phyloP scores from a whole-genome alignment of 1,139 yeast species.

The Hyphopichia wangnamkhiaoensis region DNA sequence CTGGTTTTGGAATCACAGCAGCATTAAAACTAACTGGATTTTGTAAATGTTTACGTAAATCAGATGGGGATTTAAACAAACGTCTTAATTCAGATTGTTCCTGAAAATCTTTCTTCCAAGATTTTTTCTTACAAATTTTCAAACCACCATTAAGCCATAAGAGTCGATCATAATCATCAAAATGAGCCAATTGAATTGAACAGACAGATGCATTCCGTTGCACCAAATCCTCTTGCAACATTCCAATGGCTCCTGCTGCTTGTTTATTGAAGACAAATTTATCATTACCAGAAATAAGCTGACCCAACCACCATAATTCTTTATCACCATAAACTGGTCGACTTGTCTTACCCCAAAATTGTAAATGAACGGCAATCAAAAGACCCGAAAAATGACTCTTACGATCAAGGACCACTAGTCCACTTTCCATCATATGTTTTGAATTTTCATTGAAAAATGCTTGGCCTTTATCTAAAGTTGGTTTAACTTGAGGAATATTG shows the following conservation, averaged over 20 bases:
- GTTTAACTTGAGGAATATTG: slow-evolving; percentile 1
- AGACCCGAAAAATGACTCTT: slow-evolving; percentile 32
- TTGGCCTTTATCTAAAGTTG: background rate
- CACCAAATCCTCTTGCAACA: slow-evolving; percentile 7
- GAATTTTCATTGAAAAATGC: slow-evolving; percentile 15
- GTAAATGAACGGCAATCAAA: slow-evolving; percentile 32
- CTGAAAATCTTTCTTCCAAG: slow-evolving; percentile 8
- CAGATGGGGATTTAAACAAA: slow-evolving; percentile 8
- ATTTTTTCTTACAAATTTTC: slow-evolving; percentile 8
- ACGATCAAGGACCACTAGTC: slow-evolving; percentile 38
- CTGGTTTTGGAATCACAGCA: slow-evolving; percentile 18
- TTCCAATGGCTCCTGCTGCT: slow-evolving; percentile 39
- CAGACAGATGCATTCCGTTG: slow-evolving; percentile 11
- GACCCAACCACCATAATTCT: slow-evolving; percentile 46
- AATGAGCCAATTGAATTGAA: slow-evolving; percentile 22
- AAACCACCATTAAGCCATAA: slow-evolving; percentile 17
- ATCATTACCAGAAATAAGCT: slow-evolving; percentile 38
- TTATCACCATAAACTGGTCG: slow-evolving; percentile 39
- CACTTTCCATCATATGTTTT: slow-evolving; percentile 43
- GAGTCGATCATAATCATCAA: slow-evolving; percentile 11
- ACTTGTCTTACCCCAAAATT: slow-evolving; percentile 28
- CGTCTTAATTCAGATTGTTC: background rate
- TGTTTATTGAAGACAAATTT: slow-evolving; percentile 27
- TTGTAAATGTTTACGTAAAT: slow-evolving; percentile 14
- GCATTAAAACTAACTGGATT: slow-evolving; percentile 12